These are phyloP conservation scores for Candida hispaniensis DNA, from an alignment of 805 yeast genomes.

Conservation along the genomic window DNA sequence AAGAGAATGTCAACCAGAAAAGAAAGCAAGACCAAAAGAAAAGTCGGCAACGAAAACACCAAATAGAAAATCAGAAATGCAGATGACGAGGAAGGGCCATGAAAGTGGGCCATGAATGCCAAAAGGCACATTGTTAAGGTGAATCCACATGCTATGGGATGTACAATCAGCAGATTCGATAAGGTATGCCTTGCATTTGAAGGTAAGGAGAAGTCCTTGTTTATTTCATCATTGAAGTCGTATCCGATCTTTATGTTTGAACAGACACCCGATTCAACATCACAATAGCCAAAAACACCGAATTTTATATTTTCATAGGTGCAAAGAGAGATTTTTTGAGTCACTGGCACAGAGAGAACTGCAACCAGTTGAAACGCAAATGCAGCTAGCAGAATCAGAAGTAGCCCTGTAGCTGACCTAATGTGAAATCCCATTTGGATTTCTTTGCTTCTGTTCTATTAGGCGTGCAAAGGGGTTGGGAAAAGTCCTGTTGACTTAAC, in stretches of 20 bases:
- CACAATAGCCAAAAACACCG: slow-evolving; percentile 66
- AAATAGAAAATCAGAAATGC: slow-evolving; percentile 42
- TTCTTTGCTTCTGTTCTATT: too few species aligned
- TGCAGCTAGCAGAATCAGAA: slow-evolving; percentile 37
- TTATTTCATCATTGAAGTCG: slow-evolving; percentile 26
- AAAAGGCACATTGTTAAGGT: slow-evolving; percentile 38
- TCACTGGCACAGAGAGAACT: slow-evolving; percentile 50
- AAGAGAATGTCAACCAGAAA: slow-evolving; percentile 73
- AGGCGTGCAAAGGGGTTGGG: too few species aligned
- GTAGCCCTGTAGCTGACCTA: slow-evolving; percentile 30
- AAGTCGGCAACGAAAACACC: slow-evolving; percentile 54
- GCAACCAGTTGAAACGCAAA: slow-evolving; percentile 50
- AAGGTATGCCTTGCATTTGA: slow-evolving; percentile 48
- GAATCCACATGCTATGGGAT: slow-evolving; percentile 51
- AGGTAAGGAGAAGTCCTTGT: slow-evolving; percentile 41
- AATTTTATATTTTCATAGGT: slow-evolving; percentile 40
- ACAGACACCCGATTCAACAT: slow-evolving; percentile 30
- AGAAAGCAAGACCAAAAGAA: slow-evolving; percentile 57
- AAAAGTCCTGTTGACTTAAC: too few species aligned
- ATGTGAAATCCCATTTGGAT: slow-evolving; percentile 23
- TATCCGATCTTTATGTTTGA: slow-evolving; percentile 38
- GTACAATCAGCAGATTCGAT: slow-evolving; percentile 53
- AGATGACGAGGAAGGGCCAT: slow-evolving; percentile 31
- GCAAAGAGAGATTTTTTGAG: slow-evolving; percentile 40
- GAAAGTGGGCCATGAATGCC: slow-evolving; percentile 34